Evolutionary conservation across 2,329 filamentous ascomycete species (phyloP), one percentile per base, ranked within the genome.

Genomic region (Dactylonectria estremocensis): DNA sequence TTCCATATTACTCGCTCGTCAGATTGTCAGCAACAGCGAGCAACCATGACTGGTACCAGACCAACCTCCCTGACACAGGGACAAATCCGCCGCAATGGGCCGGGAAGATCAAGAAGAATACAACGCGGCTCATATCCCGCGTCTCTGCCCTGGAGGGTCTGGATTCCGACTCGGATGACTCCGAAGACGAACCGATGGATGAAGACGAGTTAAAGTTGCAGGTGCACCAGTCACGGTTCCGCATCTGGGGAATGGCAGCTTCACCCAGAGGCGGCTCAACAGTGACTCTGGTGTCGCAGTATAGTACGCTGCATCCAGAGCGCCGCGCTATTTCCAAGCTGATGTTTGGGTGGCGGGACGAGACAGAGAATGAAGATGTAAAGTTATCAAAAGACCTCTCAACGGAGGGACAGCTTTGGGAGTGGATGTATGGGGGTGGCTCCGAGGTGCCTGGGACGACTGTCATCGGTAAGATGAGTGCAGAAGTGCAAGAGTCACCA

Each of bases 401-500:
- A n/a, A 88, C 87, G 2, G 88, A 90, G 75, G 88, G 83, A 0
- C 79, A 80, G 43, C 80, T 87, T 50, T 90, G 88, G 84, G 85
- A 89, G 68, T 88, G 86, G 83, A 87, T 90, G 84, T 90, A 90
- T 71, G 87, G 86, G 18, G 79, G 79, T n/a, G 86, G 85, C 0
- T 79, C 81, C 0, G 79, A 82, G 2, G 84, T 88, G 3, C 80
- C 83, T 0, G 86, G 84, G 4, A 79, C 83, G 22, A 78, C 79
- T 16, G 54, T 68, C 18, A 56, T 71, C 7, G 65, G 73, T 24
- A 72, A 75, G 48, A 68, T 56, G 37, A 70, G 59, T 2, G 28
- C 50, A 4, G 65, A 66, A 28, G 57, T 66, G 4, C 68, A 68
- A 22, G 65, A 76, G 13, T 77, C 72, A 2, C 68, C 75, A 0